Evolutionary conservation across 2,329 filamentous ascomycete species (phyloP).

Genomic region (Ilyonectria sp.): DNA sequence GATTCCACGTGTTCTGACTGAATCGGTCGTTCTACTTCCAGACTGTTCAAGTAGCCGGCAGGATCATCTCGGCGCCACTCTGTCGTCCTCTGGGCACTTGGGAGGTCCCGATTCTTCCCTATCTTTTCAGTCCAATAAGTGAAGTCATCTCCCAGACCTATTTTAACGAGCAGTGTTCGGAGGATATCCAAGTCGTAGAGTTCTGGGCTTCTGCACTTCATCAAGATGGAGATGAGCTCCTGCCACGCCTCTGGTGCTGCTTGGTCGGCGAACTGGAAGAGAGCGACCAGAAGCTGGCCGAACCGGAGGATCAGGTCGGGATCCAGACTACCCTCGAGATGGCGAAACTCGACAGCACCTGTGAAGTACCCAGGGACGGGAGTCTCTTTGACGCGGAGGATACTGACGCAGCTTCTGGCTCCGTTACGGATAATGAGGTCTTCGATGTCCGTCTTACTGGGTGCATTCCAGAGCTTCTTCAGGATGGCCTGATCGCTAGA

Average conservation of each 20-base stretch:
- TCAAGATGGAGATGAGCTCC: conserved; percentile 13
- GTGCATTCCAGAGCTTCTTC: conserved; percentile 30
- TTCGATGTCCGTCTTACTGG: not conserved
- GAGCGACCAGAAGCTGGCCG: conserved; percentile 36
- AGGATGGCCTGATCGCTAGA: conserved; percentile 12
- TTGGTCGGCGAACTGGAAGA: conserved; percentile 41
- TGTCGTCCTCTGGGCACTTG: not conserved
- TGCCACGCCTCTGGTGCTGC: conserved; percentile 32
- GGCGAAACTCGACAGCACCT: conserved; percentile 41
- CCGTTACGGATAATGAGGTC: not conserved
- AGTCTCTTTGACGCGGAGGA: not conserved
- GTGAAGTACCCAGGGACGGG: not conserved
- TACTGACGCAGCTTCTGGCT: not conserved
- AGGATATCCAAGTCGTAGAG: conserved; percentile 23
- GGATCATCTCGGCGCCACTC: not conserved
- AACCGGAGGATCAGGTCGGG: conserved; percentile 38
- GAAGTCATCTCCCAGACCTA: conserved; percentile 31
- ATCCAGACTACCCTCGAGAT: conserved; percentile 38
- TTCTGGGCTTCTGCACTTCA: conserved; percentile 1
- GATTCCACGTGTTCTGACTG: not conserved
- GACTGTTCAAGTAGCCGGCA: not conserved
- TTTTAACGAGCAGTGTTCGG: conserved; percentile 26
- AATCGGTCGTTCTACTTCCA: not conserved
- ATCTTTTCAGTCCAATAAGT: conserved; percentile 28
- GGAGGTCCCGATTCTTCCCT: not conserved